These are phyloP conservation scores for Syzygium jambos DNA, from an alignment of 345 rosid species.

Conservation along the genomic window DNA sequence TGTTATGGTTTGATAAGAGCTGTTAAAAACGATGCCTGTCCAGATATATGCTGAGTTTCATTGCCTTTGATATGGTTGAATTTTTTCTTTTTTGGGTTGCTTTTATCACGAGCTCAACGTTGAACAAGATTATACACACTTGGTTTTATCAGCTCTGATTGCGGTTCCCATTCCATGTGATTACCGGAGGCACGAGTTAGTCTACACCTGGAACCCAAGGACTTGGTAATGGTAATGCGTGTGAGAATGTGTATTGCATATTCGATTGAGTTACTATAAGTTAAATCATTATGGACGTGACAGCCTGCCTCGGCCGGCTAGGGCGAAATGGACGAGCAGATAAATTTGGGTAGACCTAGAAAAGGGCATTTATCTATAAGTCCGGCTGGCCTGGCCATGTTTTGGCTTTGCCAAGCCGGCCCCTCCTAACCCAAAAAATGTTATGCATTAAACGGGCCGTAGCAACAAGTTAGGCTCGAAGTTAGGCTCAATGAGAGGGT, in stretches of 20 bases:
- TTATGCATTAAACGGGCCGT: background rate
- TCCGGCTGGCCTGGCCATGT: background rate
- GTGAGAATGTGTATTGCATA: background rate
- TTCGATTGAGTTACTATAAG: background rate
- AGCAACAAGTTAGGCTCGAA: background rate
- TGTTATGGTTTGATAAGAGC: constrained; percentile 22
- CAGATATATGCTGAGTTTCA: background rate
- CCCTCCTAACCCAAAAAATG: background rate
- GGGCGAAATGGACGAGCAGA: background rate
- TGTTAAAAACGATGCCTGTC: background rate
- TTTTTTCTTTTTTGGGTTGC: background rate
- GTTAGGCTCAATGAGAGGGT: background rate
- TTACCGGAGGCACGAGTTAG: background rate
- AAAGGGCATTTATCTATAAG: background rate
- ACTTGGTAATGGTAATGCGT: background rate
- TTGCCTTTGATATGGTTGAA: background rate
- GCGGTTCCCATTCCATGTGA: background rate
- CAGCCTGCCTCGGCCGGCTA: background rate
- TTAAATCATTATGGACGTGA: background rate
- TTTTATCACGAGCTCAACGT: background rate
- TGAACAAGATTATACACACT: background rate
- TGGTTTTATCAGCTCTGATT: background rate
- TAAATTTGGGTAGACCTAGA: background rate
- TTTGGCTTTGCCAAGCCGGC: background rate
- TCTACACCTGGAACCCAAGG: background rate